Evolutionary conservation across 2,329 filamentous ascomycete species (phyloP), one percentile per base, ranked within the genome.

Genomic region (Pestalotiopsis sp.): DNA sequence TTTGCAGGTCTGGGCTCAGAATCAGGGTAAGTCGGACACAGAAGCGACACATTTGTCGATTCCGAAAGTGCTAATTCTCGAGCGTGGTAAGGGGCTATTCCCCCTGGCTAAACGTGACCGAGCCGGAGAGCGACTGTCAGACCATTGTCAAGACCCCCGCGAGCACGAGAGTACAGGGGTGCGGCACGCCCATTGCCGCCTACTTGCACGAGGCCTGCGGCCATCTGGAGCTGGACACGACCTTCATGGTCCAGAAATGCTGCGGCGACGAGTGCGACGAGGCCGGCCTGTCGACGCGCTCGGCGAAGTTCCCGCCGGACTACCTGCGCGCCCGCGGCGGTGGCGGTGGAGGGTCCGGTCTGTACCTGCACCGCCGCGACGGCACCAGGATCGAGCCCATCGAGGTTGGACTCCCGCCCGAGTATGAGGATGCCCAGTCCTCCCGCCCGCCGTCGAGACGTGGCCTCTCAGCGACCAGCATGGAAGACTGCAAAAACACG

Each of bases 201-300:
- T 63, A 23, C 17, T n/a, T 6, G 12, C 20, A 60, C 27, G 66
- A 14, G 23, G 66, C 56, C 38, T 67, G 57, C 58, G 41, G 41
- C 66, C 59, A 56, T 23, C 9, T 62, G 20, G 25, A 49, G 6
- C 59, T 62, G n/a, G 66, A 67, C 17, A 63, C 57, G 13, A 67
- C 66, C 11, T 67, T 67, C 17, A 67, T 67, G 58, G 66, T 67
- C 4, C 66, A 67, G n/a, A 56, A 52, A 31, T 67, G 66, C 39
- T 62, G 66, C 66, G 58, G 3, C 20, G 66, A 56, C 59, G 66
- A 67, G n/a, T 67, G 66, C 59, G 14, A 60, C 14, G 41, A 23
- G 13, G 66, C 59, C 17, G 25, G 58, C 14, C 27, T 41, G n/a
- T 12, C 36, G 31, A n/a, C 20, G 39, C 56, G 57, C 20, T 67